Evolutionary conservation across 768 basidiomycete genomes (phyloP), one percentile per base, ranked within the genome.

Genomic region (Lactifluus piperatus): DNA sequence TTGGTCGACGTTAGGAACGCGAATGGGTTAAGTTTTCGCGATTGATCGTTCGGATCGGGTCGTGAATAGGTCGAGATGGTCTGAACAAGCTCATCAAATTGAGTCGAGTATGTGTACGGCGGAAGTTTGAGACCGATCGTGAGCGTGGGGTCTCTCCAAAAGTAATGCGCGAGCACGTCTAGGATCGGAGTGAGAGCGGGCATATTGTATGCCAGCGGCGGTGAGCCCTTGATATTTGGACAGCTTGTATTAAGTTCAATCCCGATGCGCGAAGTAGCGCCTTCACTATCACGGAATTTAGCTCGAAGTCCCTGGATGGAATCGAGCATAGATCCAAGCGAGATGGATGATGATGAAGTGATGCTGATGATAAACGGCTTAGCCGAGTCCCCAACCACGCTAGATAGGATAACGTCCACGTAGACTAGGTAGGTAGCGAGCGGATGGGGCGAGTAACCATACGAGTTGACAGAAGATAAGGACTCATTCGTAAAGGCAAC

Each of bases 191-290:
- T 55, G 54, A 91, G 78, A 47, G 26, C 70, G 1, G 72, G 13
- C 52, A 82, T 76, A 39, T 78, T 71, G 71, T 93, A 93, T 10
- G 86, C 80, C 20, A 84, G 79, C 0, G 88, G 88, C 0, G 87
- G 79, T 4, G 75, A 73, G 11, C 70, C 71, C 56, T 70, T 67
- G 64, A 92, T 86, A 68, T 94, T 94, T 4, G 91, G 91, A 64
- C 91, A 94, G 41, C 84, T 87, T 0, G 88, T 83, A 70, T 94
- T 94, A 67, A 93, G 75, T 71, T 94, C 91, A 65, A 91, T 72
- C 14, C 80, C 91, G 60, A 93, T 73, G 62, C 75, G 64, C n/a
- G 69, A 69, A 1, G 62, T 51, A 66, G 62, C 75, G 70, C 54
- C 67, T 63, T 43, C 26, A 6, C 29, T 0, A 54, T 68, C 68